Evolutionary conservation across 768 basidiomycete genomes (phyloP), one percentile per base, ranked within the genome.

Genomic region (Suillus subaureus): DNA sequence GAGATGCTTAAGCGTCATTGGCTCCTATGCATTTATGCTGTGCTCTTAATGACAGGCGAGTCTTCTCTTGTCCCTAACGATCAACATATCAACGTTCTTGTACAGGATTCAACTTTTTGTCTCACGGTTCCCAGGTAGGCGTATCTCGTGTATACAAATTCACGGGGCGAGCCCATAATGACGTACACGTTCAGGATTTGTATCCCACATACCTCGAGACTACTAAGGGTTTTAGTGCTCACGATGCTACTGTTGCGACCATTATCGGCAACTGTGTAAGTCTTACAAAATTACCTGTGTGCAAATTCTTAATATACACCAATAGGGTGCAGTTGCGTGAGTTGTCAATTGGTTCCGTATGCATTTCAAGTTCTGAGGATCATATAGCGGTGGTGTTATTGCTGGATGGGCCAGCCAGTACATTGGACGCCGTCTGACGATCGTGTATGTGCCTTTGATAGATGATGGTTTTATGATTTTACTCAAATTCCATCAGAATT

Each of bases 1-100:
- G 79, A 78, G 63, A 97, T 96, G 93, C 78, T 96, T 37, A 92
- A 86, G 79, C 76, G 71, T 15, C 93, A 97, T 73, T 97, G 94
- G 94, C 68, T 87, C 15, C 73, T 92, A 40, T 94, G 91, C 73
- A 87, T 96, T 60, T 96, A 96, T 71, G 91, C 91, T 1, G 84
- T 96, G 23, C 78, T 94, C 57, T 83, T 96, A 63, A 93, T 95
- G 91, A 88, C 89, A 2, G 81, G 80, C 80, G 12, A 28, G 45
- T 57, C 73, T 70, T 65, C 42, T 40, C 54, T 21, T 4, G 8
- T 15, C 15, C 7, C 35, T 60, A 16, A 45, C 56, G 11, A 18
- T 63, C 33, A 18, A 28, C 52, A 35, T 51, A 69, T 43, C 15
- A 52, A 61, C 35, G 31, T 37, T 35, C 13, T 6, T 62, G 40